These are phyloP conservation scores for Mesembryanthemum crystallinum DNA, from an alignment of 148 eudicot genomes.

Conservation along the genomic window DNA sequence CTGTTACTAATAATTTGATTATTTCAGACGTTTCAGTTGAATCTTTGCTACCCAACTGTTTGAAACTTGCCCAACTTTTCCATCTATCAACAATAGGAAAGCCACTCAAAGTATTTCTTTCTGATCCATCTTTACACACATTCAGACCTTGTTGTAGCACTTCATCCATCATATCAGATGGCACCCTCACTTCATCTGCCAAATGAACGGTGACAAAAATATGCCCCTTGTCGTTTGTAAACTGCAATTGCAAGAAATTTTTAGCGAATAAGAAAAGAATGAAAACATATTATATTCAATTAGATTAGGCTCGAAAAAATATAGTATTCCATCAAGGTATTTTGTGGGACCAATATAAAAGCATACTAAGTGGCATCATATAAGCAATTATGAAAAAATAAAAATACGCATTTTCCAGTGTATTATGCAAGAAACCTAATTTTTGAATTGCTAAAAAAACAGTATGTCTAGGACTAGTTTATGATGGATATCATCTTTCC, in stretches of 20 bases:
- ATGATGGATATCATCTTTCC: background rate
- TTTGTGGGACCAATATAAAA: too few species aligned
- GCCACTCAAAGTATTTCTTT: constrained; percentile 61
- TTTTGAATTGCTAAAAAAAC: background rate
- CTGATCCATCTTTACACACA: constrained; percentile 23
- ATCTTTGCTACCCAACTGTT: constrained; percentile 26
- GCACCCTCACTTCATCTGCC: constrained; percentile 58
- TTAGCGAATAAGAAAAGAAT: background rate
- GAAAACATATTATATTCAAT: too few species aligned
- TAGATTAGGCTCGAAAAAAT: too few species aligned
- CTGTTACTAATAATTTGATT: constrained; percentile 59
- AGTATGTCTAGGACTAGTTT: background rate
- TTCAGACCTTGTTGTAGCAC: constrained; percentile 45
- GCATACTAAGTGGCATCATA: too few species aligned
- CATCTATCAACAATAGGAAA: constrained; percentile 62
- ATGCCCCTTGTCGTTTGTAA: constrained; percentile 75
- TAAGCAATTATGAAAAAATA: too few species aligned
- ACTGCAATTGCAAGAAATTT: constrained; percentile 42
- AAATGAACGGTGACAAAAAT: constrained; percentile 83
- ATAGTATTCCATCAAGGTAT: too few species aligned
- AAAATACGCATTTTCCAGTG: too few species aligned
- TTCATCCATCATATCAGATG: constrained; percentile 48
- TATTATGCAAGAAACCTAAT: too few species aligned
- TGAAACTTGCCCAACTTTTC: constrained; percentile 67
- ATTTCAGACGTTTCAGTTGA: constrained; percentile 29